Percentiles rank a stretch among this genome's conserved stretches.
These are phyloP conservation scores for Ceriops zippeliana DNA, from an alignment of 345 rosid species.

Conservation along the genomic window DNA sequence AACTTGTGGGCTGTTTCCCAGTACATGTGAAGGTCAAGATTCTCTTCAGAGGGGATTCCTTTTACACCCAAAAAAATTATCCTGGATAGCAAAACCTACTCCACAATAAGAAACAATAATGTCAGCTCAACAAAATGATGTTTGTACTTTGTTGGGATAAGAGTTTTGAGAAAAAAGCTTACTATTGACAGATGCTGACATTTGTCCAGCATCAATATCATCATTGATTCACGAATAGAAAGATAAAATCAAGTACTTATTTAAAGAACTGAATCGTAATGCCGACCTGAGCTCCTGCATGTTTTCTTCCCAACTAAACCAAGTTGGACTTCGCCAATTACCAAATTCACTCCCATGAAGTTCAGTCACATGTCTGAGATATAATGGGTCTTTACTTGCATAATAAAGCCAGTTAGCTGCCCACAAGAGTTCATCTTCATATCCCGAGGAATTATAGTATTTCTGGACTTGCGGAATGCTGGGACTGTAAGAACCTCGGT, in stretches of 20 bases:
- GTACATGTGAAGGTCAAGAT: slow-evolving; percentile 22
- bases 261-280: neutral
- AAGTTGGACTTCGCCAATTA: slow-evolving; percentile 24
- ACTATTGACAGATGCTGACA: no score
- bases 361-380: slow-evolving; percentile 17
- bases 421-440: slow-evolving; percentile 29
- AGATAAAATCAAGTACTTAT: no score
- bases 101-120: no score
- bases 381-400: slow-evolving; percentile 18
- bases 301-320: slow-evolving; percentile 37
- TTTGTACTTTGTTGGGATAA: no score
- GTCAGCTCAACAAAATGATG: no score
- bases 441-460: slow-evolving; percentile 25
- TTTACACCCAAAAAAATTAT: slow-evolving; percentile 15
- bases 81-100: slow-evolving; percentile 22
- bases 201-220: no score
- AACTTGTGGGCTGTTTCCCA: slow-evolving; percentile 20
- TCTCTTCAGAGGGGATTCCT: slow-evolving; percentile 14
- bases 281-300: slow-evolving; percentile 22
- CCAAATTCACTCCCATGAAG: slow-evolving; percentile 15
- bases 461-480: slow-evolving; percentile 20
- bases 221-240: no score
- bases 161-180: no score
- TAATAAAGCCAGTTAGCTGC: slow-evolving; percentile 29
- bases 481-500: slow-evolving; percentile 23